phyloP scores from a whole-genome alignment of 176 grass and related monocot species.

The Alloteropsis semialata region DNA sequence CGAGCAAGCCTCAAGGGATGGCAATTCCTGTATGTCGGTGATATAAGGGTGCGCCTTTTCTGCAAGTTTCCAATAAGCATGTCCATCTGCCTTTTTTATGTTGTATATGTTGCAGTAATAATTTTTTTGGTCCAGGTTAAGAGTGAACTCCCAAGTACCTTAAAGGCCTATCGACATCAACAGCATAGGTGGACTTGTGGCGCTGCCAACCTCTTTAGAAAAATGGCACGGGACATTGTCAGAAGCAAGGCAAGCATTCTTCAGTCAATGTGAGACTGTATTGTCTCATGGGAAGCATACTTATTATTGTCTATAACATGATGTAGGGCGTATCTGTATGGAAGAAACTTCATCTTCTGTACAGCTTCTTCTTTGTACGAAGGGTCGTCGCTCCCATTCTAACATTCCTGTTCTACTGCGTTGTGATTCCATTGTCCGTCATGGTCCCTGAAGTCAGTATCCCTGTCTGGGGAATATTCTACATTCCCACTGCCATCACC shows the following conservation, averaged over 20 bases:
- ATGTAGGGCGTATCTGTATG: conserved; percentile 56
- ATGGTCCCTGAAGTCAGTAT: conserved; percentile 67
- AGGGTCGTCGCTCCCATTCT: conserved; percentile 58
- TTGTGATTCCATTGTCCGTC: conserved; percentile 56
- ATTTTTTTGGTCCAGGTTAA: conserved; percentile 43
- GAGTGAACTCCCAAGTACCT: conserved; percentile 72
- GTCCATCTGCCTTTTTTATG: not conserved
- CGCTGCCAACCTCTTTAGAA: conserved; percentile 62
- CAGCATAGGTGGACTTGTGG: conserved; percentile 84
- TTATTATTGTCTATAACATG: not conserved
- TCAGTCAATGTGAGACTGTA: not conserved
- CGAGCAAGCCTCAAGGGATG: conserved; percentile 67
- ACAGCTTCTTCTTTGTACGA: conserved; percentile 78
- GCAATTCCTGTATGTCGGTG: conserved; percentile 71
- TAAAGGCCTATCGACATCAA: conserved; percentile 64
- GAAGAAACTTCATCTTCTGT: conserved; percentile 76
- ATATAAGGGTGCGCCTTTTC: conserved; percentile 47
- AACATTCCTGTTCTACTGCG: conserved; percentile 74
- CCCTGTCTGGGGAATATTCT: conserved; percentile 66
- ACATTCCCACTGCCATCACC: conserved; percentile 72
- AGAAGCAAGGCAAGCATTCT: conserved; percentile 41
- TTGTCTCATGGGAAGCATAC: not conserved
- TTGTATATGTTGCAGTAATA: not conserved
- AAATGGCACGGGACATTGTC: conserved; percentile 57
- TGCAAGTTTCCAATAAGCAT: not conserved